Percentiles rank a stretch among this genome's conserved stretches.
phyloP scores from a whole-genome alignment of 2,329 filamentous ascomycete species.

The Canariomyces notabilis region DNA sequence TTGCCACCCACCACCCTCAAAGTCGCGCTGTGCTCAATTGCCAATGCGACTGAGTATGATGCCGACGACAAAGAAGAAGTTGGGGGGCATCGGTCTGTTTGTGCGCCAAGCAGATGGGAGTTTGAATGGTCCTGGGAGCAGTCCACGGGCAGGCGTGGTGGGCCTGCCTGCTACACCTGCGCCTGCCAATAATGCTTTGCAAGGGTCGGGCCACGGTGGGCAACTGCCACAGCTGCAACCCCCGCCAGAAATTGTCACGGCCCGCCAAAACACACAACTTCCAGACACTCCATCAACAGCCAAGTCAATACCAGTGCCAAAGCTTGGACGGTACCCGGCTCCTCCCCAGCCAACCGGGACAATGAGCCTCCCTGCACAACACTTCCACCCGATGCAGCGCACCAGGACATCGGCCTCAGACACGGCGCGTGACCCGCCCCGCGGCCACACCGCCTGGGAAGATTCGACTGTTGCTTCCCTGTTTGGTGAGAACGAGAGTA shows the following conservation, averaged over 20 bases:
- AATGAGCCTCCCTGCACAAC: constrained; percentile 21
- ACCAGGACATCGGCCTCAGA: constrained; percentile 27
- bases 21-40: constrained; percentile 7
- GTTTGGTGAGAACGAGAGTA: constrained; percentile 26
- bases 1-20: constrained; percentile 12
- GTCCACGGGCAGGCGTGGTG: constrained; percentile 17
- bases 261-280: constrained; percentile 23
- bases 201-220: constrained; percentile 12
- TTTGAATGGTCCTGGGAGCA: constrained; percentile 14
- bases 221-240: constrained; percentile 25
- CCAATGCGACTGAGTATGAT: constrained; percentile 28
- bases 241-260: constrained; percentile 28
- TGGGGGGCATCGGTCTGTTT: constrained; percentile 32
- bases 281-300: constrained; percentile 50
- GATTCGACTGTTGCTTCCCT: constrained; percentile 34
- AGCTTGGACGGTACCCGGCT: constrained; percentile 27
- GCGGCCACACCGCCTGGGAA: constrained; percentile 32
- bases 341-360: constrained; percentile 24
- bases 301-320: constrained; percentile 35
- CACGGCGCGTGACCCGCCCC: constrained; percentile 15
- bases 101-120: constrained; percentile 19
- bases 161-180: constrained; percentile 19
- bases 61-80: constrained; percentile 29
- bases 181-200: constrained; percentile 13
- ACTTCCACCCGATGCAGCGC: constrained; percentile 26